Percentiles rank a stretch among this genome's conserved stretches.
Conservation (phyloP, 352 stramenopile species). For the Phytophthora sp. region DNA sequence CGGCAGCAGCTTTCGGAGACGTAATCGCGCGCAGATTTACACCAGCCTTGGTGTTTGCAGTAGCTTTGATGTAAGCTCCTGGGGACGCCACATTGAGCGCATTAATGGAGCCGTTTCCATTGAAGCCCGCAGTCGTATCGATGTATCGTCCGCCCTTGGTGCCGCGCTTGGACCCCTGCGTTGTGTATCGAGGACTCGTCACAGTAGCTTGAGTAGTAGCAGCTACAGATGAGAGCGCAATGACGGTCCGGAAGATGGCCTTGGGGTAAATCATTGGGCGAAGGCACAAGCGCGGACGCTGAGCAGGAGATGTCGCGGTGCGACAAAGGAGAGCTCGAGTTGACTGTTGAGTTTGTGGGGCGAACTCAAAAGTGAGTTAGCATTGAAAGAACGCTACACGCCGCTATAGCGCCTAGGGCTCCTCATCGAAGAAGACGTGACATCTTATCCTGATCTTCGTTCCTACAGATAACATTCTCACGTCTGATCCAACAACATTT, state of each 20-base stretch:
- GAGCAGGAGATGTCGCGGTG: constrained; percentile 15
- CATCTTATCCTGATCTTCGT: constrained; percentile 24
- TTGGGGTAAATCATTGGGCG: constrained; percentile 66
- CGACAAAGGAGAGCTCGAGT: constrained; percentile 21
- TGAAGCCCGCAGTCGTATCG: constrained; percentile 39
- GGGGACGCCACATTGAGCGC: constrained; percentile 40
- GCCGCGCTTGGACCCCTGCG: constrained; percentile 25
- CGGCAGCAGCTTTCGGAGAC: constrained; percentile 37
- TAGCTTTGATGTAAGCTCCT: constrained; percentile 44
- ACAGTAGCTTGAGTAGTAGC: constrained; percentile 41
- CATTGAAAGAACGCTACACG: neutral
- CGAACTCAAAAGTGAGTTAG: constrained; percentile 37
- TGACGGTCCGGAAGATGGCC: constrained; percentile 61
- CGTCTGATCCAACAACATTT: constrained; percentile 8
- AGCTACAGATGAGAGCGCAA: constrained; percentile 56
- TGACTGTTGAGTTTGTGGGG: constrained; percentile 31
- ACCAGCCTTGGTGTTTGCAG: constrained; percentile 37
- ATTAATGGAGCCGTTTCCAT: constrained; percentile 17
- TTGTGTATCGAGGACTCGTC: constrained; percentile 30
- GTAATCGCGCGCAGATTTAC: constrained; percentile 43
- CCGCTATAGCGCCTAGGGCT: constrained; percentile 15
- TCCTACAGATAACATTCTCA: constrained; percentile 23
- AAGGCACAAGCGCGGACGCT: constrained; percentile 31
- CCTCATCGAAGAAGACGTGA: constrained; percentile 27
- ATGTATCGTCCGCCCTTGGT: constrained; percentile 33